phyloP scores from a whole-genome alignment of 352 stramenopile species.

The Phytophthora agathidicida region DNA sequence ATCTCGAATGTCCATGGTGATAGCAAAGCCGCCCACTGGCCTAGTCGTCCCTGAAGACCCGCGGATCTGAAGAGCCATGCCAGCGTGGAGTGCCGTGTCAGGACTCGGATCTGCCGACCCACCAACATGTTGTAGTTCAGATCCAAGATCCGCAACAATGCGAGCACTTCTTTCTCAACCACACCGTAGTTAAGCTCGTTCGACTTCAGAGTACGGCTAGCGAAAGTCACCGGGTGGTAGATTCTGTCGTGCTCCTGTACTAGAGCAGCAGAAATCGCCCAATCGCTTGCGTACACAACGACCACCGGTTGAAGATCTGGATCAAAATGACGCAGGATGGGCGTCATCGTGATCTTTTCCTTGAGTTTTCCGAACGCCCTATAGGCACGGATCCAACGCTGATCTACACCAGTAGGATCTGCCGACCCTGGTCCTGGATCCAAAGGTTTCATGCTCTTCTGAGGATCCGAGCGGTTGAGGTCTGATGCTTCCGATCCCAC shows the following conservation, averaged over 20 bases:
- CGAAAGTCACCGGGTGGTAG: conserved; percentile 1
- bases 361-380: conserved; percentile 26
- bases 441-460: too few relatives aligned
- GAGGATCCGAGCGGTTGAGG: too few relatives aligned
- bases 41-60: neutral
- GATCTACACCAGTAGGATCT: too few relatives aligned
- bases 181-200: conserved; percentile 21
- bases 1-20: neutral
- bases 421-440: too few relatives aligned
- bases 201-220: conserved; percentile 6
- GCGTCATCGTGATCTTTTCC: conserved; percentile 2
- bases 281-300: conserved; percentile 22
- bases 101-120: too few relatives aligned
- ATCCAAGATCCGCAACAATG: neutral
- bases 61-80: neutral
- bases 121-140: too few relatives aligned
- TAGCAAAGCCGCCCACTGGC: neutral
- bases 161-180: too few relatives aligned
- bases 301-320: neutral
- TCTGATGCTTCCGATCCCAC: too few relatives aligned
- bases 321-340: conserved; percentile 21
- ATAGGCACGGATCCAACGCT: too few relatives aligned
- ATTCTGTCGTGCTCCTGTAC: conserved; percentile 15
- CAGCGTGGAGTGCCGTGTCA: neutral
- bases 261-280: conserved; percentile 2